A percentile compares a stretch with the other conserved stretches of the same genome.
Evolutionary conservation across 148 eudicot genomes (phyloP).

Genomic region (Diospyros kaki): DNA sequence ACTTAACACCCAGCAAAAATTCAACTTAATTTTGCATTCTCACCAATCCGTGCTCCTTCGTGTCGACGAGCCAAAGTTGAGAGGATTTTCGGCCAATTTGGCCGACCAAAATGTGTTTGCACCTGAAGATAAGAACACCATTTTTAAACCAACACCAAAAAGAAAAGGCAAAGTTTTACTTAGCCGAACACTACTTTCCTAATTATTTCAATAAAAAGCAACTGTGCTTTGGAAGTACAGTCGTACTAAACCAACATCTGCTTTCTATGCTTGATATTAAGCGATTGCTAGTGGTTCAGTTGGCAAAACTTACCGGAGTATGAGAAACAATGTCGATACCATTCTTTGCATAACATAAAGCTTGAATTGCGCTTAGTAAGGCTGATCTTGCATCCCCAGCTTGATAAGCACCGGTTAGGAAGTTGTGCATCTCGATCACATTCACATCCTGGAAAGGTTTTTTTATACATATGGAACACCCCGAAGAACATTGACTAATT

Average conservation of each 20-base stretch:
- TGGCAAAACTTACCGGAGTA: constrained; percentile 21
- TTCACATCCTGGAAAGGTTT: constrained; percentile 20
- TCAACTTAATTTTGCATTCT: background rate
- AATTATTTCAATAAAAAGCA: no score
- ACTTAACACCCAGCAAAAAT: background rate
- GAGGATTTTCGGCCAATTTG: constrained; percentile 33
- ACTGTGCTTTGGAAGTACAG: background rate
- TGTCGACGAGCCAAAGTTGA: constrained; percentile 28
- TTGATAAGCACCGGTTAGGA: constrained; percentile 27
- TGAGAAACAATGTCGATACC: constrained; percentile 35
- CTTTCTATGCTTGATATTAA: background rate
- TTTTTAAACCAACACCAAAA: background rate
- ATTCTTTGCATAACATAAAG: constrained; percentile 23
- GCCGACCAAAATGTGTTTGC: constrained; percentile 35
- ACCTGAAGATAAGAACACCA: constrained; percentile 17
- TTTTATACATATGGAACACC: no score
- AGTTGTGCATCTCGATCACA: constrained; percentile 36
- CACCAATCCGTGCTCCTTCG: constrained; percentile 28
- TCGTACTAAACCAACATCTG: background rate
- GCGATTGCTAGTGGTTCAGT: background rate
- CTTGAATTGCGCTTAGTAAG: constrained; percentile 28
- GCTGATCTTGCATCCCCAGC: constrained; percentile 39
- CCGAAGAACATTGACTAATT: background rate
- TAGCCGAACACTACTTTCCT: background rate
- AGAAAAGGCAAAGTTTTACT: background rate